Evolutionary conservation across 495 filamentous ascomycete species (phyloP).

Genomic region (Hypoxylon intermedium): DNA sequence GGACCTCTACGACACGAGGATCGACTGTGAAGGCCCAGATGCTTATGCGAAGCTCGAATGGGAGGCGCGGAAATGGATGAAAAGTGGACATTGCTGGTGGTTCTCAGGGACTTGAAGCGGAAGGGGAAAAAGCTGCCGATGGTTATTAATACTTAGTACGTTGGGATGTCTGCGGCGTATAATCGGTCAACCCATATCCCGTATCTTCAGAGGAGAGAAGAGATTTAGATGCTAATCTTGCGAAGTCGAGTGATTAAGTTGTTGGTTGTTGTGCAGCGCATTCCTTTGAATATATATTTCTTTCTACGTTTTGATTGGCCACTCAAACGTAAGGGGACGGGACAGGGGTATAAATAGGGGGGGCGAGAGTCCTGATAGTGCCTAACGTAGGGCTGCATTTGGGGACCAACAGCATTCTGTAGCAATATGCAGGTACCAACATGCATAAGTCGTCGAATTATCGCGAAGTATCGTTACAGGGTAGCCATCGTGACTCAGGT

Average conservation of each 20-base stretch:
- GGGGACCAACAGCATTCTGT: background rate
- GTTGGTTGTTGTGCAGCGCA: background rate
- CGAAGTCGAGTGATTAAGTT: background rate
- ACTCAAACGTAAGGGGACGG: background rate
- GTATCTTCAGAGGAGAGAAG: background rate
- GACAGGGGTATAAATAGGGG: background rate
- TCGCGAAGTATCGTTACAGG: background rate
- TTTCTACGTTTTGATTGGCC: background rate
- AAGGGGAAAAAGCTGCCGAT: background rate
- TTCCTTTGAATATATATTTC: background rate
- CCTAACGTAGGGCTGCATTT: background rate
- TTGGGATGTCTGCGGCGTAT: background rate
- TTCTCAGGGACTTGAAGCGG: conserved; percentile 3
- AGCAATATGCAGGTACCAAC: background rate
- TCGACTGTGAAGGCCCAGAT: conserved; percentile 36
- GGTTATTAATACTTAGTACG: background rate
- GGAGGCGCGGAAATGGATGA: conserved; percentile 28
- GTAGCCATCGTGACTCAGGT: background rate
- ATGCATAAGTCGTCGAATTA: background rate
- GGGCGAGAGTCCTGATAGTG: background rate
- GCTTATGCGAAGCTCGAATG: conserved; percentile 29
- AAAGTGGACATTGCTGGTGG: conserved; percentile 19
- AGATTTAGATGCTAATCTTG: background rate
- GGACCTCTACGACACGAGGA: conserved; percentile 32
- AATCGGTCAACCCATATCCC: background rate